Conservation (phyloP, 805 yeast genomes). For the Candida nanaspora region DNA sequence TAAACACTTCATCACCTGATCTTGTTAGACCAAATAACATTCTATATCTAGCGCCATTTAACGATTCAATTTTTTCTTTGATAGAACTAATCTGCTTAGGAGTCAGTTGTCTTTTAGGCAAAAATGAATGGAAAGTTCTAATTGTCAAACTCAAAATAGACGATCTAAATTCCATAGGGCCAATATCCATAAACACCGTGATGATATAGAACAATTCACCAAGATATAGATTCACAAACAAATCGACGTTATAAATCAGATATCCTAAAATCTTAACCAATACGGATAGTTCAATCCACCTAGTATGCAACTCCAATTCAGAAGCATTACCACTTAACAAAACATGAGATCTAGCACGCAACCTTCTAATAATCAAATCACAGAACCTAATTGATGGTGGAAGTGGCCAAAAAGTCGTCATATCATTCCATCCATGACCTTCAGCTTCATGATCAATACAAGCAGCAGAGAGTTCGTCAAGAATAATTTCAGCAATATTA, state of each 20-base stretch:
- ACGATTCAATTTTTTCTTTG: conserved; percentile 36
- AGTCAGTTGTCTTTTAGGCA: conserved; percentile 47
- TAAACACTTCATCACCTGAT: conserved; percentile 31
- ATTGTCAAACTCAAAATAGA: conserved; percentile 55
- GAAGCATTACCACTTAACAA: conserved; percentile 40
- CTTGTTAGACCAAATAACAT: conserved; percentile 66
- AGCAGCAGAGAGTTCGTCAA: conserved; percentile 69
- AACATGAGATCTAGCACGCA: conserved; percentile 47
- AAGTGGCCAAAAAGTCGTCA: conserved; percentile 53
- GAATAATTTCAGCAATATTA: conserved; percentile 44
- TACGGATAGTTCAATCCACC: conserved; percentile 68
- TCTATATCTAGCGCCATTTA: conserved; percentile 57
- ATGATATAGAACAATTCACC: conserved; percentile 68
- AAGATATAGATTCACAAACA: conserved; percentile 53
- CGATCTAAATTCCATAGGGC: conserved; percentile 48
- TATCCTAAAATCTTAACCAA: conserved; percentile 56
- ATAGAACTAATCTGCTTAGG: conserved; percentile 32
- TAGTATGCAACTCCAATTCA: conserved; percentile 41
- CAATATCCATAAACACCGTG: conserved; percentile 50
- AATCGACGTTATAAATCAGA: conserved; percentile 62
- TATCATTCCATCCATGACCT: conserved; percentile 58
- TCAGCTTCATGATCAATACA: conserved; percentile 76
- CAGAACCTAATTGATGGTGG: conserved; percentile 70
- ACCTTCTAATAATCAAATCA: conserved; percentile 51
- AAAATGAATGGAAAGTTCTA: conserved; percentile 64